Evolutionary conservation across 345 rosid species (phyloP).

Genomic region (Corchorus olitorius): DNA sequence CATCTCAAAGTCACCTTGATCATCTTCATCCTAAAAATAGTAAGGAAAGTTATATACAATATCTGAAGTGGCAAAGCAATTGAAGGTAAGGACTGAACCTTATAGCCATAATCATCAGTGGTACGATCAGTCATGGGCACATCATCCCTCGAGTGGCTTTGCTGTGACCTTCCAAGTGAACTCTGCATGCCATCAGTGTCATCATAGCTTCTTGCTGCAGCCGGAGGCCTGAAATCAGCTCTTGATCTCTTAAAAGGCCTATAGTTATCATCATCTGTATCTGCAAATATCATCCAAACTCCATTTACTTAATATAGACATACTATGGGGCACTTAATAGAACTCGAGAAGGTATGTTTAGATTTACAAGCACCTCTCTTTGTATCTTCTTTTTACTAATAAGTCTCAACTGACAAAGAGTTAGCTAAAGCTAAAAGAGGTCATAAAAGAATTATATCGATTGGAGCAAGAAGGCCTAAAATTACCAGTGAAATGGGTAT

Average conservation of each 20-base stretch:
- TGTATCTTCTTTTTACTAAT: too few species aligned
- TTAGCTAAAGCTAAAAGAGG: neutral
- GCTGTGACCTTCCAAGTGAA: conserved; percentile 74
- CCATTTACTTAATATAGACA: neutral
- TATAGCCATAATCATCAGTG: conserved; percentile 61
- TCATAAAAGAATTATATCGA: neutral
- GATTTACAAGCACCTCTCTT: neutral
- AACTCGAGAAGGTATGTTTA: neutral
- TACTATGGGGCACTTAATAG: neutral
- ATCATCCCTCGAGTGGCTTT: conserved; percentile 67
- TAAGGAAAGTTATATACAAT: too few species aligned
- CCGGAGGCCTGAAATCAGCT: conserved; percentile 57
- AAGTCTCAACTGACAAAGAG: neutral
- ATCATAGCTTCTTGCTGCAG: conserved; percentile 56
- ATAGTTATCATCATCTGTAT: conserved; percentile 80
- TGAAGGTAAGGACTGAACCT: conserved; percentile 40
- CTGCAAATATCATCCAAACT: conserved; percentile 31
- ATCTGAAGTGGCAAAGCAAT: too few species aligned
- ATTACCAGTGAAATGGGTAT: too few species aligned
- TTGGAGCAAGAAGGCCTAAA: neutral
- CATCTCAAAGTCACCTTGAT: too few species aligned
- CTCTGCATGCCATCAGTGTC: conserved; percentile 80
- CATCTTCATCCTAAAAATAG: too few species aligned
- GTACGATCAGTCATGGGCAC: conserved; percentile 90
- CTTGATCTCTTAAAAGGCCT: conserved; percentile 88